Evolutionary conservation across 2,329 filamentous ascomycete genomes (phyloP), one percentile per base, ranked within the genome.

Genomic region (Neofusicoccum parvum): DNA sequence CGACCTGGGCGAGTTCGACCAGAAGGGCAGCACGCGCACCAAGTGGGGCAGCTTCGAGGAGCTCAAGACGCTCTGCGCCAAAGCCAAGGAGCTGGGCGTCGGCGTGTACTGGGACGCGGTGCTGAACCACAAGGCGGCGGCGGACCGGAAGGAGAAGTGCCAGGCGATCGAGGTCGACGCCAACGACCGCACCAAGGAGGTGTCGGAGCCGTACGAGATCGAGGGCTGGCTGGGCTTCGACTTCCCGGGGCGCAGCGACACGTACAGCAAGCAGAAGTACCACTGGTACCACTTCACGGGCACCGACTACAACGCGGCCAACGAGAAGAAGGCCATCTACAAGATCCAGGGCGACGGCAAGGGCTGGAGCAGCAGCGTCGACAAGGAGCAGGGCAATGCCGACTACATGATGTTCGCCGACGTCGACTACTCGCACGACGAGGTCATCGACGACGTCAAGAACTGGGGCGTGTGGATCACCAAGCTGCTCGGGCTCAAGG

Each of bases 391-490:
- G 68, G 90, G 90, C 7, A 92, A 92, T 71, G 79, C 77, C 48
- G 87, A 89, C 73, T 91, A 88, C 72, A 82, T 92, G 76, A 91
- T 92, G 87, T 91, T 90, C 70, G 86, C 87, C 5, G 87, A 92
- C 73, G 75, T 92, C 45, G 89, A 92, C 74, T 89, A 90, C 73
- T 0, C 79, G 2, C 83, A 90, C 65, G 81, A 82, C 0, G 89
- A 90, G 69, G 89, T 92, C 3, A 79, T 90, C 65, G 81, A 82
- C 0, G 89, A 90, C 69, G 89, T 92, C 3, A 80, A 88, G 63
- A 36, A 46, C 59, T 92, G 90, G 90, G 87, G 87, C 1, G 78
- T 83, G 4, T 92, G 90, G 90, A 81, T 92, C 65, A 83, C 85
- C 0, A 78, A 84, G 5, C 80, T 88, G 66, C 73, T 91, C 0